Evolutionary conservation across 352 stramenopile genomes (phyloP).

Genomic region (Phytophthora capsici): DNA sequence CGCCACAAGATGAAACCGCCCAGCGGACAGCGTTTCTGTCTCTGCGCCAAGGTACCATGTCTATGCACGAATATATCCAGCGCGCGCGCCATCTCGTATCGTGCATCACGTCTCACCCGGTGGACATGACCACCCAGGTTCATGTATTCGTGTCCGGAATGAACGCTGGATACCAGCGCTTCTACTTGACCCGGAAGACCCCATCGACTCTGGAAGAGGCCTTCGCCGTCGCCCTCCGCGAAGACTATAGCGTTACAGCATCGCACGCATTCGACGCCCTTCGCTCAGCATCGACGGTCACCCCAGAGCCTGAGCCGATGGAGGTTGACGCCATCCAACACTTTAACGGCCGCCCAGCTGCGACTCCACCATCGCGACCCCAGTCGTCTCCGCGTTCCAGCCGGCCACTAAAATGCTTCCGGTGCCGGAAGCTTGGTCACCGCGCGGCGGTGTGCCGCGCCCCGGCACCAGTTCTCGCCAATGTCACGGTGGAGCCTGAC

Average conservation of each 20-base stretch:
- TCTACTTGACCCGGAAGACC: slow-evolving; percentile 4
- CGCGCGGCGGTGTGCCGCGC: neutral
- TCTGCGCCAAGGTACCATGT: too few species aligned
- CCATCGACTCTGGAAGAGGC: neutral
- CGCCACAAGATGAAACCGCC: slow-evolving; percentile 18
- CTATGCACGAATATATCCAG: too few species aligned
- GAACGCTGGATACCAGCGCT: slow-evolving; percentile 5
- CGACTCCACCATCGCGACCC: neutral
- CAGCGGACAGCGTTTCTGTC: too few species aligned
- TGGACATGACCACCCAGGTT: slow-evolving; percentile 32
- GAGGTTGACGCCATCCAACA: slow-evolving; percentile 21
- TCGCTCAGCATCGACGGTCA: neutral
- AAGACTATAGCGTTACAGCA: slow-evolving; percentile 22
- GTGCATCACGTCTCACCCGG: too few species aligned
- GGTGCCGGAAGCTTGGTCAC: neutral
- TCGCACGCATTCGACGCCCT: slow-evolving; percentile 10
- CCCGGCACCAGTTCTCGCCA: neutral
- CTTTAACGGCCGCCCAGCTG: neutral
- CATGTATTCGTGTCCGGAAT: slow-evolving; percentile 3
- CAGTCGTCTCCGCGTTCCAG: too few species aligned
- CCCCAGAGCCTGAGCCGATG: slow-evolving; percentile 9
- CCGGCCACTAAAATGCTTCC: neutral
- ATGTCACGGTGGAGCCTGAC: too few species aligned
- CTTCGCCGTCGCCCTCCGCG: slow-evolving; percentile 7
- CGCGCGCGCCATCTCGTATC: too few species aligned